Evolutionary conservation across 192 early-diverging fungal genomes (phyloP), one percentile per base, ranked within the genome.

Genomic region (Entomortierella lignicola): DNA sequence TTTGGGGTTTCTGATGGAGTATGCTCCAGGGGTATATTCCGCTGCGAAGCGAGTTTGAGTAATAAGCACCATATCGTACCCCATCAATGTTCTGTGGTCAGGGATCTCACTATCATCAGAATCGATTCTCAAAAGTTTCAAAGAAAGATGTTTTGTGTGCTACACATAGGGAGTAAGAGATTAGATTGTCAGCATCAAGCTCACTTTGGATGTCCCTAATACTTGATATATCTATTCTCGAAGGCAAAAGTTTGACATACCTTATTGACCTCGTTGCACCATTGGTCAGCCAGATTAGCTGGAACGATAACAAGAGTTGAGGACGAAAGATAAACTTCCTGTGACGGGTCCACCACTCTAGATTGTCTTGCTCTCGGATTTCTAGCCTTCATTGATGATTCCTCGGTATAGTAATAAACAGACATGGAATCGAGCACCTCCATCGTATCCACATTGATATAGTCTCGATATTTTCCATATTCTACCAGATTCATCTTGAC

Each of bases 261-360:
- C 75, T 92, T 93, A 81, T 92, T 92, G 27, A 94, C 85, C 80
- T 95, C 92, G n/a, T 80, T 84, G 17, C 77, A 73, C 94, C 94
- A 95, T 64, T 95, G 94, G 15, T 87, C 89, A 6, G 91, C 66
- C 11, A 95, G 67, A 25, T 70, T 66, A 2, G 60, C 26, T 8
- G 75, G 75, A 8, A 79, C 82, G 48, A 94, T 87, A 12, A 94
- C 87, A 8, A 95, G 83, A 0, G 94, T 94, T 21, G 89, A 66
- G 44, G 69, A 85, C 23, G 90, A 90, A 51, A 89, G 70, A 60
- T 86, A 91, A 8, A 92, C 84, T 44, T 88, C 86, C 54, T 83
- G 69, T 15, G 73, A 55, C 20, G 51, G 30, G 17, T 63, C 44
- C 25, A 34, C 17, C 12, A 8, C 26, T 8, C 21, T 53, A 10